Evolutionary conservation across 345 rosid species (phyloP).

Genomic region (Nephelium lappaceum): DNA sequence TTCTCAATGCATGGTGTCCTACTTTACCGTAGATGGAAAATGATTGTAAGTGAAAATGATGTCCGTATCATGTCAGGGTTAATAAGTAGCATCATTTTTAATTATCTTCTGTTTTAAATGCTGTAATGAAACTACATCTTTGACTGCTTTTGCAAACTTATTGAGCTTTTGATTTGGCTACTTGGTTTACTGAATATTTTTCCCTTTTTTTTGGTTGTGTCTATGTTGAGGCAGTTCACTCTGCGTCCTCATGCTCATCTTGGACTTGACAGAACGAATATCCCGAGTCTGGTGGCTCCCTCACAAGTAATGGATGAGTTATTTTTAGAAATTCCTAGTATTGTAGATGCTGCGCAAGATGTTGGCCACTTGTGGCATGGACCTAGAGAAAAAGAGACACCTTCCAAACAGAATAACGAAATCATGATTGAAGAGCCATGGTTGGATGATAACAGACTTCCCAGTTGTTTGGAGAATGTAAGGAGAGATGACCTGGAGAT

Average conservation of each 20-base stretch:
- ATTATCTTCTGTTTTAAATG: neutral
- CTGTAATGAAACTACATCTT: neutral
- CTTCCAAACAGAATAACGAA: constrained; percentile 27
- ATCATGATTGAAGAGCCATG: constrained; percentile 76
- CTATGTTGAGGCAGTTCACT: constrained; percentile 56
- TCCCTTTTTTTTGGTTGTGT: neutral
- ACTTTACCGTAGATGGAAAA: neutral
- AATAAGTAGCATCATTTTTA: neutral
- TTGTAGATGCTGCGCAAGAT: constrained; percentile 59
- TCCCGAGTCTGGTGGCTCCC: constrained; percentile 52
- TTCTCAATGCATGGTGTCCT: neutral
- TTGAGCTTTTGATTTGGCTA: neutral
- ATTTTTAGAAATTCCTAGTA: constrained; percentile 71
- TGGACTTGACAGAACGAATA: constrained; percentile 73
- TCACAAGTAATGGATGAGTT: constrained; percentile 61
- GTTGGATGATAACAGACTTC: constrained; percentile 57
- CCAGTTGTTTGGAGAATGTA: constrained; percentile 71
- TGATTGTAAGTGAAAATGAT: neutral
- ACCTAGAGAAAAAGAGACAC: constrained; percentile 25
- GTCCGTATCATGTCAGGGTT: neutral
- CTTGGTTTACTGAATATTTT: neutral
- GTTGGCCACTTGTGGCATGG: constrained; percentile 59
- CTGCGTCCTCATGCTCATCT: constrained; percentile 84
- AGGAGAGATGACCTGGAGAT: constrained; percentile 90
- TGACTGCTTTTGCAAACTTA: neutral